Conservation (phyloP, 768 basidiomycete species). For the Termitomyces sp. region DNA sequence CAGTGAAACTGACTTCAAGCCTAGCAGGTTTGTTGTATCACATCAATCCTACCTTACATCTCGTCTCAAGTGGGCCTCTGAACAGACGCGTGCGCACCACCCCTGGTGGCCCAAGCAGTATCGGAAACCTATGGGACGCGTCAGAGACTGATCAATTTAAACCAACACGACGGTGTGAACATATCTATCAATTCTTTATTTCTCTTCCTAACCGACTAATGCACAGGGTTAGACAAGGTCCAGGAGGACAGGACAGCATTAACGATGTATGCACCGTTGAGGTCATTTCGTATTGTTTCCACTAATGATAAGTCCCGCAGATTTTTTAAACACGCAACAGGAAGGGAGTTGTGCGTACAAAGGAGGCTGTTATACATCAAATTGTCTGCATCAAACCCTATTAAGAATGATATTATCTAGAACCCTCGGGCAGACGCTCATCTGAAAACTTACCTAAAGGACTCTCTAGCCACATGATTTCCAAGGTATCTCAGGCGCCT, state of each 20-base stretch:
- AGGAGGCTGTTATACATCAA: not conserved
- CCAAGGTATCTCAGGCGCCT: no score
- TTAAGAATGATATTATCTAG: not conserved
- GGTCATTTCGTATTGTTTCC: not conserved
- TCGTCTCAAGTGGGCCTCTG: not conserved
- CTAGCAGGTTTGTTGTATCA: slow-evolving; percentile 39
- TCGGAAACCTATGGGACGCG: slow-evolving; percentile 42
- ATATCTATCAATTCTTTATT: not conserved
- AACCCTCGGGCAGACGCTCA: no score
- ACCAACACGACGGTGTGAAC: slow-evolving; percentile 57
- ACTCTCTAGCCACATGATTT: no score
- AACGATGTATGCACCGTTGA: slow-evolving; percentile 24
- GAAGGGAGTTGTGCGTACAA: not conserved
- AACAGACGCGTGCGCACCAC: slow-evolving; percentile 36
- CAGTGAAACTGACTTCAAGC: slow-evolving; percentile 28
- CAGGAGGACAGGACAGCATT: slow-evolving; percentile 63
- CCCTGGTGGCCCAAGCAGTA: slow-evolving; percentile 38
- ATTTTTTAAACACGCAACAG: slow-evolving; percentile 14
- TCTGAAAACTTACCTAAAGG: no score
- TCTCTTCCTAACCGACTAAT: not conserved
- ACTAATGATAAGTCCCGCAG: slow-evolving; percentile 7
- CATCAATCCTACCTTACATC: not conserved
- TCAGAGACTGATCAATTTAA: slow-evolving; percentile 47
- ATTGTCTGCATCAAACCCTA: not conserved
- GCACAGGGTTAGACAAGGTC: slow-evolving; percentile 57